phyloP scores from a whole-genome alignment of 2,329 filamentous ascomycete species.

The Ceratocystiopsis minuta region DNA sequence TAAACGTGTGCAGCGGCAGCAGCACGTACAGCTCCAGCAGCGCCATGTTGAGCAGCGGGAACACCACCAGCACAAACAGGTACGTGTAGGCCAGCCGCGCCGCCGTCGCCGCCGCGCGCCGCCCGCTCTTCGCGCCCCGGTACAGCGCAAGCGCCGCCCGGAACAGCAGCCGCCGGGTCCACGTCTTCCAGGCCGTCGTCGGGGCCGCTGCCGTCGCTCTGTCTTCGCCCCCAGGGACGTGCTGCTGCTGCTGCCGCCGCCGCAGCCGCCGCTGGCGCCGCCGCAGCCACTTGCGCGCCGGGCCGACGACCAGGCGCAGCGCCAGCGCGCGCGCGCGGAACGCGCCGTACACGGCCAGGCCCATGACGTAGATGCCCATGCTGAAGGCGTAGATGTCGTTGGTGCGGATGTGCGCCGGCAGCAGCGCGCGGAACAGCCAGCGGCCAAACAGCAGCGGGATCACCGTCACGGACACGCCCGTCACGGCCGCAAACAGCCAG shows the following conservation, averaged over 20 bases:
- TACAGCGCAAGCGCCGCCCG: conserved; percentile 10
- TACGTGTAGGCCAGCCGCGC: conserved; percentile 54
- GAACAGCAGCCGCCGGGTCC: conserved; percentile 7
- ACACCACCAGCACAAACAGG: conserved; percentile 52
- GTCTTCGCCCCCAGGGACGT: too few relatives aligned
- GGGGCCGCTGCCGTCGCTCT: not conserved
- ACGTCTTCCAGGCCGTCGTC: conserved; percentile 8
- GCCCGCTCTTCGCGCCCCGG: conserved; percentile 14
- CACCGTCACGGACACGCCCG: conserved; percentile 71
- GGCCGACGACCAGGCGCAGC: conserved; percentile 16
- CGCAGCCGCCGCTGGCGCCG: conserved; percentile 9
- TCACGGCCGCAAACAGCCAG: conserved; percentile 82
- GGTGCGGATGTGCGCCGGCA: conserved; percentile 54
- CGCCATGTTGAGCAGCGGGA: conserved; percentile 64
- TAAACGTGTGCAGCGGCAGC: conserved; percentile 69
- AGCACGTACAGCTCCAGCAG: conserved; percentile 78
- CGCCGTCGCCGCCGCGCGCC: conserved; percentile 15
- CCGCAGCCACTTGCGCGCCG: conserved; percentile 4
- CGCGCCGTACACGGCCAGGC: conserved; percentile 43
- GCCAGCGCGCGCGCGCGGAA: conserved; percentile 30
- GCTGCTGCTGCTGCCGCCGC: conserved; percentile 2
- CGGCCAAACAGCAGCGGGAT: conserved; percentile 75
- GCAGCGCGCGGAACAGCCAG: conserved; percentile 51
- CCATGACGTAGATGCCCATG: conserved; percentile 68
- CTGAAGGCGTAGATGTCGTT: conserved; percentile 97